These are phyloP conservation scores for Termitomyces sp. DNA, from an alignment of 768 basidiomycete genomes.

Conservation along the genomic window DNA sequence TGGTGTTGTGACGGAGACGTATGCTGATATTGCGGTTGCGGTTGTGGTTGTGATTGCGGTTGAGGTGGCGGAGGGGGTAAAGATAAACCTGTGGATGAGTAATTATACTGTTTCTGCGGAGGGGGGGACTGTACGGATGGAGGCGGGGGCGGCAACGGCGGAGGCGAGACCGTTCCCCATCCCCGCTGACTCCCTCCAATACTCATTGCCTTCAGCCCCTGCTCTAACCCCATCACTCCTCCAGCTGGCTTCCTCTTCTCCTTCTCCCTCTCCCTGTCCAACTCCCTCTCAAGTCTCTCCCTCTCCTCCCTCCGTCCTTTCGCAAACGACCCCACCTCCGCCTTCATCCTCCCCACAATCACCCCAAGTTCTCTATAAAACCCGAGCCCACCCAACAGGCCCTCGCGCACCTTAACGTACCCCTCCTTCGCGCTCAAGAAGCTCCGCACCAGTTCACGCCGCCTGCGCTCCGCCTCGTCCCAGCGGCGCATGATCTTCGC, in stretches of 20 bases:
- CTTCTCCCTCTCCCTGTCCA: slow-evolving; percentile 58
- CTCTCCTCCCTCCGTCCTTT: slow-evolving; percentile 64
- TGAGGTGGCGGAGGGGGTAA: slow-evolving; percentile 20
- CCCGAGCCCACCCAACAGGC: slow-evolving; percentile 78
- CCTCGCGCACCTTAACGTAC: slow-evolving; percentile 84
- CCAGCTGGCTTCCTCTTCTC: slow-evolving; percentile 42
- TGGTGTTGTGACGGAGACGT: slow-evolving; percentile 15
- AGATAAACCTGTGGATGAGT: slow-evolving; percentile 3
- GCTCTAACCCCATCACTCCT: slow-evolving; percentile 4
- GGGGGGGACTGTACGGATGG: slow-evolving; percentile 6
- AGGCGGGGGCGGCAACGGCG: slow-evolving; percentile 15
- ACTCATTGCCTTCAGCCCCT: slow-evolving; percentile 10
- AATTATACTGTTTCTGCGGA: slow-evolving; percentile 12
- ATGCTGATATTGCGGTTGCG: slow-evolving; percentile 15
- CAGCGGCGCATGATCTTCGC: neutral
- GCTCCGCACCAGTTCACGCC: slow-evolving; percentile 35
- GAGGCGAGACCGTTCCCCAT: slow-evolving; percentile 14
- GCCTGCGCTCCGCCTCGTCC: neutral
- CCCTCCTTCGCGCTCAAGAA: slow-evolving; percentile 76
- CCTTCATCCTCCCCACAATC: slow-evolving; percentile 51
- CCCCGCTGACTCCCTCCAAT: slow-evolving; percentile 13
- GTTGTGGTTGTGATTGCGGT: slow-evolving; percentile 13
- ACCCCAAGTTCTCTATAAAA: slow-evolving; percentile 83
- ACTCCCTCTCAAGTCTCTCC: slow-evolving; percentile 56
- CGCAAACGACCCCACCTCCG: slow-evolving; percentile 59